Percentiles rank a stretch among this genome's conserved stretches.
Conservation (phyloP, 75 land plant species). For the Cunninghamia lanceolata region DNA sequence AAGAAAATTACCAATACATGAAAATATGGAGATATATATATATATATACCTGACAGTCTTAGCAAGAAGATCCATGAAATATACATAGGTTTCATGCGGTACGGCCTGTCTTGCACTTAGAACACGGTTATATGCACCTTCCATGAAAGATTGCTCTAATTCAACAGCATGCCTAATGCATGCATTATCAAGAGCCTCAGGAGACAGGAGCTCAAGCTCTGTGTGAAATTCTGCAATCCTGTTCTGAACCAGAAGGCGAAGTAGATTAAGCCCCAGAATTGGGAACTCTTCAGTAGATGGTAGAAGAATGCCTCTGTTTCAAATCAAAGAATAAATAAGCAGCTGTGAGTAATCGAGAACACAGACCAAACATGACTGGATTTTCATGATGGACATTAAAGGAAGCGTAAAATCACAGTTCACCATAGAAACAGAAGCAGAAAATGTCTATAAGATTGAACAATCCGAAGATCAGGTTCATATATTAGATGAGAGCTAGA, state of each 20-base stretch:
- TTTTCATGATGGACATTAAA: not conserved
- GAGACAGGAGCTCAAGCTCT: slow-evolving; percentile 80
- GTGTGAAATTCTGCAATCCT: slow-evolving; percentile 96
- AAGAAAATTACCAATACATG: not conserved
- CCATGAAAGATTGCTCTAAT: slow-evolving; percentile 97
- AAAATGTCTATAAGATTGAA: not conserved
- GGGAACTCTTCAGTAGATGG: slow-evolving; percentile 77
- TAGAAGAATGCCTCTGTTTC: slow-evolving; percentile 32
- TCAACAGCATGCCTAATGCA: slow-evolving; percentile 95
- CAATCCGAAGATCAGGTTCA: not conserved
- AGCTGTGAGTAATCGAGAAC: not conserved
- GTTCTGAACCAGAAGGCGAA: slow-evolving; percentile 89
- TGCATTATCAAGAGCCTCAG: slow-evolving; percentile 74
- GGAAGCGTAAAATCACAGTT: not conserved
- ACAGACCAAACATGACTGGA: not conserved
- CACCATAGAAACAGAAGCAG: not conserved
- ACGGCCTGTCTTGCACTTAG: slow-evolving; percentile 86
- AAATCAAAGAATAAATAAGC: not conserved
- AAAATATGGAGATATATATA: not conserved
- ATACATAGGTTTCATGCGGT: slow-evolving; percentile 87
- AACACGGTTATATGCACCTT: slow-evolving; percentile 95
- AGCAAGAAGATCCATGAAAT: slow-evolving; percentile 96
- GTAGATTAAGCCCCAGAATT: slow-evolving; percentile 85
- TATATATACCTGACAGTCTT: slow-evolving; percentile 79
- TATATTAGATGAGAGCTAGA: not conserved